Conservation (phyloP, 179 eudicot species). For the Sideroxylon spinosum region DNA sequence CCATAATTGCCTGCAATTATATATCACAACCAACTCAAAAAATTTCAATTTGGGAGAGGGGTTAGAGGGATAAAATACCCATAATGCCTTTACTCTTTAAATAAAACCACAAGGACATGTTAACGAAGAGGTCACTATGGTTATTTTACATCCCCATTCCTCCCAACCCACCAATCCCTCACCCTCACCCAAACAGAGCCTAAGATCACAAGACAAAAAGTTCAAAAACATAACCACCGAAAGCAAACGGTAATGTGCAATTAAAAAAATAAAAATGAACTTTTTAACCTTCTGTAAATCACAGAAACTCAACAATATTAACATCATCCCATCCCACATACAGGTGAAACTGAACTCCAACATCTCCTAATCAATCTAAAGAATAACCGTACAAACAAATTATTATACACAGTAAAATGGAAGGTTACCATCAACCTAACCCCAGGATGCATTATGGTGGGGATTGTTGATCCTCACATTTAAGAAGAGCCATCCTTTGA, state of each 20-base stretch:
- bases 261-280: not conserved
- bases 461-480: constrained; percentile 47
- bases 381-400: constrained; percentile 59
- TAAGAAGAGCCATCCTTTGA: constrained; percentile 64
- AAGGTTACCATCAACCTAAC: constrained; percentile 2
- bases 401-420: constrained; percentile 31
- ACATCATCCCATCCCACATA: constrained; percentile 22
- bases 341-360: constrained; percentile 17
- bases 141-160: too few relatives aligned
- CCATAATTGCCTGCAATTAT: too few relatives aligned
- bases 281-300: constrained; percentile 2
- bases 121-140: too few relatives aligned
- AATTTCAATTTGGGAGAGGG: too few relatives aligned
- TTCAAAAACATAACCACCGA: constrained; percentile 34
- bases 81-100: too few relatives aligned
- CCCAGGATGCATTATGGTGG: constrained; percentile 18
- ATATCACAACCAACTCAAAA: too few relatives aligned
- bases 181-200: not conserved
- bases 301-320: constrained; percentile 13
- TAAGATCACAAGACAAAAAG: too few relatives aligned
- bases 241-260: not conserved
- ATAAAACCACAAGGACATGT: too few relatives aligned
- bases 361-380: constrained; percentile 24
- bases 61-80: too few relatives aligned
- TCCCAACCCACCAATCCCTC: too few relatives aligned